phyloP scores from a whole-genome alignment of 352 stramenopile genomes.

The Aphanomyces euteiches region DNA sequence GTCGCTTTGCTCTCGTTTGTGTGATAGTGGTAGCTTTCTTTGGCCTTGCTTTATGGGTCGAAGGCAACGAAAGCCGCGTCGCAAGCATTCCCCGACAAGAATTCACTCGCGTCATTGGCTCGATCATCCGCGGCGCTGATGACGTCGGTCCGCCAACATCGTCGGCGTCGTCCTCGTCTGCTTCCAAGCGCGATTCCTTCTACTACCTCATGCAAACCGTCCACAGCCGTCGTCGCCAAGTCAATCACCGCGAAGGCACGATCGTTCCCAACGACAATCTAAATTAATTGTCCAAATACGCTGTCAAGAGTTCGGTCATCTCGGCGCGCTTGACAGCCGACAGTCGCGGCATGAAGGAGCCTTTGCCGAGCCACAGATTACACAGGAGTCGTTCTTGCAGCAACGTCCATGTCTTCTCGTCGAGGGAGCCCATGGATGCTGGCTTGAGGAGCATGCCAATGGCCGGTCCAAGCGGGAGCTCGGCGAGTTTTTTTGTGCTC shows the following conservation, averaged over 20 bases:
- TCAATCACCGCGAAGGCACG: background rate
- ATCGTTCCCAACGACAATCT: background rate
- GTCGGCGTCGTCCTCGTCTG: background rate
- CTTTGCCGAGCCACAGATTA: slow-evolving; percentile 75
- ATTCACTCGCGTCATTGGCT: slow-evolving; percentile 53
- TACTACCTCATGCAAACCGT: slow-evolving; percentile 69
- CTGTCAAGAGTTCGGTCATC: slow-evolving; percentile 44
- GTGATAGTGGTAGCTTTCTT: background rate
- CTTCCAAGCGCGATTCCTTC: slow-evolving; percentile 55
- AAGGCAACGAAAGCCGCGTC: slow-evolving; percentile 53
- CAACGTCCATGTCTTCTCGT: slow-evolving; percentile 11
- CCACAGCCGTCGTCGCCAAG: slow-evolving; percentile 31
- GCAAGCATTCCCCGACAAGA: slow-evolving; percentile 40
- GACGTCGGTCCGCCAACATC: slow-evolving; percentile 35
- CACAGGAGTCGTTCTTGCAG: slow-evolving; percentile 41
- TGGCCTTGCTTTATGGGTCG: slow-evolving; percentile 35
- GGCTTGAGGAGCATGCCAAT: slow-evolving; percentile 44
- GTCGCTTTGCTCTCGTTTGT: background rate
- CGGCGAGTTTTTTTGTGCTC: slow-evolving; percentile 30
- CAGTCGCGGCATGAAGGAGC: slow-evolving; percentile 66
- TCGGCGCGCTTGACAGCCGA: slow-evolving; percentile 63
- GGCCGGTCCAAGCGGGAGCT: slow-evolving; percentile 49
- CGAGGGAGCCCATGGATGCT: slow-evolving; percentile 29
- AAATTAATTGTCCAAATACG: slow-evolving; percentile 11
- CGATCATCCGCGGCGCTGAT: slow-evolving; percentile 42